These are phyloP conservation scores for Pisolithus microcarpus DNA, from an alignment of 768 basidiomycete genomes.

Conservation along the genomic window DNA sequence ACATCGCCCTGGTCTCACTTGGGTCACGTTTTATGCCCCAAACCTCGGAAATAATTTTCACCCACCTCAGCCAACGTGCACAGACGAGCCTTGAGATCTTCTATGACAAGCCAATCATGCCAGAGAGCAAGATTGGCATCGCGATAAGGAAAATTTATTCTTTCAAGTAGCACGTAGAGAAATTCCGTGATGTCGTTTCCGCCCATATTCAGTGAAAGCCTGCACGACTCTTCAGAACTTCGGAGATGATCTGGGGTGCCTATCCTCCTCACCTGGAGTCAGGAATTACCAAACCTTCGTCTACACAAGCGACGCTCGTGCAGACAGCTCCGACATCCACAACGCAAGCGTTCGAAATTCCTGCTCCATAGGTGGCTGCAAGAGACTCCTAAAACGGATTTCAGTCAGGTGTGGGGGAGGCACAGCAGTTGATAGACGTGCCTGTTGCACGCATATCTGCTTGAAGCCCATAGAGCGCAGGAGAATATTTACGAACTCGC, in stretches of 20 bases:
- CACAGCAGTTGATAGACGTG: slow-evolving; percentile 15
- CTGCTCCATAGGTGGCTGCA: slow-evolving; percentile 91
- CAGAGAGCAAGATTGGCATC: slow-evolving; percentile 68
- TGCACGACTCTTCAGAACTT: slow-evolving; percentile 16
- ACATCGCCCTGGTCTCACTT: slow-evolving; percentile 62
- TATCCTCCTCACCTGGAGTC: slow-evolving; percentile 68
- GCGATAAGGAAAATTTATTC: slow-evolving; percentile 83
- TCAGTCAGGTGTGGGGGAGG: background rate
- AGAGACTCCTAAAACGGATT: slow-evolving; percentile 63
- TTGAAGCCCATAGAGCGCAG: slow-evolving; percentile 83
- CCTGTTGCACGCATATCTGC: slow-evolving; percentile 89
- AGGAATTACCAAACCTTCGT: slow-evolving; percentile 81
- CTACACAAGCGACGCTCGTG: slow-evolving; percentile 87
- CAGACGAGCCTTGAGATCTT: slow-evolving; percentile 79
- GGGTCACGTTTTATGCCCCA: slow-evolving; percentile 1
- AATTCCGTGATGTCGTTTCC: slow-evolving; percentile 95
- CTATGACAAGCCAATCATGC: slow-evolving; percentile 88
- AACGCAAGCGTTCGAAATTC: slow-evolving; percentile 90
- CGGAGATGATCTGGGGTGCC: background rate
- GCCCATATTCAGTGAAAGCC: slow-evolving; percentile 80
- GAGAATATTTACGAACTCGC: slow-evolving; percentile 67
- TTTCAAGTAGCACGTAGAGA: slow-evolving; percentile 67
- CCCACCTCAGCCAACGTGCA: slow-evolving; percentile 85
- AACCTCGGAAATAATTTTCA: slow-evolving; percentile 4
- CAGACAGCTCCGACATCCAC: slow-evolving; percentile 86